phyloP scores from a whole-genome alignment of 768 basidiomycete genomes.

The Rubroboletus satanas region DNA sequence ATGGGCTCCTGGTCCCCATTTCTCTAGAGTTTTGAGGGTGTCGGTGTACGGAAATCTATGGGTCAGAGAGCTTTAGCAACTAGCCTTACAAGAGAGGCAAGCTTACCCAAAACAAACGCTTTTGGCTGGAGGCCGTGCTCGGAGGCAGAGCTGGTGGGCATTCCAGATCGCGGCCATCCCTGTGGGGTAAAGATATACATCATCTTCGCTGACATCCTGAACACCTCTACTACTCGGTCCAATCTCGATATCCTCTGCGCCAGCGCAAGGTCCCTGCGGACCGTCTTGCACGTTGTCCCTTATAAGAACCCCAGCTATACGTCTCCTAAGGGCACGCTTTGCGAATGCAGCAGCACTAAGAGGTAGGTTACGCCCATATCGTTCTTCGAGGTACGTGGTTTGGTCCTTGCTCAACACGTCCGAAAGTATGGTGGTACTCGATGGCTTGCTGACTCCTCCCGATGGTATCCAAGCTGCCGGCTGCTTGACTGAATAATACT shows the following conservation, averaged over 20 bases:
- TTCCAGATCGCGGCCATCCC: slow-evolving; percentile 97
- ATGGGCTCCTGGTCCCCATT: slow-evolving; percentile 94
- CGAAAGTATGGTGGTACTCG: slow-evolving; percentile 3
- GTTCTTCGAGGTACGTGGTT: slow-evolving; percentile 81
- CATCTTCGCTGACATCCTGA: slow-evolving; percentile 68
- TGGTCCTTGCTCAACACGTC: slow-evolving; percentile 64
- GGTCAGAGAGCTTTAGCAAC: not conserved
- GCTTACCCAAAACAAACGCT: slow-evolving; percentile 92
- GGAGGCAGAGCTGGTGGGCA: slow-evolving; percentile 69
- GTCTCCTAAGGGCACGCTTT: slow-evolving; percentile 80
- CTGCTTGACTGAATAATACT: slow-evolving; percentile 48
- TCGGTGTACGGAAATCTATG: slow-evolving; percentile 91
- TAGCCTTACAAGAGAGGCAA: not conserved
- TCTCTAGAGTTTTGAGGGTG: slow-evolving; percentile 88
- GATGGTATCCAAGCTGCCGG: slow-evolving; percentile 8
- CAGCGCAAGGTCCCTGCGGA: slow-evolving; percentile 39
- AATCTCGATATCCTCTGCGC: slow-evolving; percentile 42
- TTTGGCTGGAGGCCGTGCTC: slow-evolving; percentile 55
- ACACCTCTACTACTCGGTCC: slow-evolving; percentile 71
- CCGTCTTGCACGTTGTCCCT: slow-evolving; percentile 44
- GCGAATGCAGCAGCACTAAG: slow-evolving; percentile 67
- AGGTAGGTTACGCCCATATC: slow-evolving; percentile 90
- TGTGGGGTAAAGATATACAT: slow-evolving; percentile 82
- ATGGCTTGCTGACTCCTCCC: not conserved
- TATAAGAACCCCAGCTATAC: slow-evolving; percentile 84